phyloP scores from a whole-genome alignment of 108 stramenopile species.

The Cyclostephanos invisitatus region DNA sequence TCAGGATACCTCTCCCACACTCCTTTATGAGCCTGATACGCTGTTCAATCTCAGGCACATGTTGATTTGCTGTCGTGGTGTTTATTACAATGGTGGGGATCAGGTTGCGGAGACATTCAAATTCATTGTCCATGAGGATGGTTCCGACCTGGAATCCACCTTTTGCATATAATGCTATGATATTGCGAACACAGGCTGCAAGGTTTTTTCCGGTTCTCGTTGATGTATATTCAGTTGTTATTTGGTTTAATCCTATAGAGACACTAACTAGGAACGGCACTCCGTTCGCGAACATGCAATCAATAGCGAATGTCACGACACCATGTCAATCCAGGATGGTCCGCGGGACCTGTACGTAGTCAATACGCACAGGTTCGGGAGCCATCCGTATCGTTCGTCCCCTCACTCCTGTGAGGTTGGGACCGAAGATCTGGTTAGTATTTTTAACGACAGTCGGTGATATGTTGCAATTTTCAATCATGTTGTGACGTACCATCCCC shows the following conservation, averaged over 20 bases:
- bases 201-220: not conserved
- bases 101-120: not conserved
- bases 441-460: not conserved
- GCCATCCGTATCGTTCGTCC: not conserved
- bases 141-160: not conserved
- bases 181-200: not conserved
- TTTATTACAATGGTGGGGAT: not conserved
- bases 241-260: not conserved
- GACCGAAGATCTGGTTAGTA: not conserved
- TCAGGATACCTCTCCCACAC: not conserved
- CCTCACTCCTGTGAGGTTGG: not conserved
- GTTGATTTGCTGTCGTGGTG: not conserved
- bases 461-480: not conserved
- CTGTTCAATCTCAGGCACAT: not conserved
- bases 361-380: not conserved
- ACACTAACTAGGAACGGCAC: no score
- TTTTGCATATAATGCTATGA: not conserved
- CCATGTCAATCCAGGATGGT: not conserved
- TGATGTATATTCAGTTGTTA: not conserved
- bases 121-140: not conserved
- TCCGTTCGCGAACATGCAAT: no score
- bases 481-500: no score
- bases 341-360: not conserved
- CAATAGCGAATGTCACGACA: not conserved
- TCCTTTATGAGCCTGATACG: not conserved